Evolutionary conservation across 2,329 filamentous ascomycete genomes (phyloP).

Genomic region (Verticillium tricorpus): DNA sequence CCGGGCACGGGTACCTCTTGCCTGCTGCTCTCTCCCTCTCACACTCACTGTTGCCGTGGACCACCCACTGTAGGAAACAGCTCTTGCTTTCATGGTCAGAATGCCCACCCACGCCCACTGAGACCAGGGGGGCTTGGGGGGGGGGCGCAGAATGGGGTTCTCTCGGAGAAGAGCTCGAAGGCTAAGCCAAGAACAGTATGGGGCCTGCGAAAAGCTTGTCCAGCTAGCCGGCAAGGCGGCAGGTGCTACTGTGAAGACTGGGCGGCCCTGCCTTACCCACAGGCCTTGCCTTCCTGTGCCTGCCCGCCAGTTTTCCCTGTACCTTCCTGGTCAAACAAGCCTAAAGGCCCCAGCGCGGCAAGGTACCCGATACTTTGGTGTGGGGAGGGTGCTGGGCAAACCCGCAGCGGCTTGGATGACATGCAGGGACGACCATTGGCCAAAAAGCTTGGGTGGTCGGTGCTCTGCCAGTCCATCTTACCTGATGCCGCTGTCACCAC

Average conservation of each 20-base stretch:
- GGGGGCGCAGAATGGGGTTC: neutral
- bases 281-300: neutral
- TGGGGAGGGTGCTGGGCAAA: neutral
- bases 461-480: neutral
- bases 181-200: neutral
- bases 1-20: neutral
- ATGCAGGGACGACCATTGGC: neutral
- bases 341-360: neutral
- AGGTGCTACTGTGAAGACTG: neutral
- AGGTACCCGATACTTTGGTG: neutral
- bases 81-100: neutral
- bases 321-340: neutral
- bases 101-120: neutral
- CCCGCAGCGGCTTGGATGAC: neutral
- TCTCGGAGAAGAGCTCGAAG: neutral
- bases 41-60: neutral
- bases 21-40: no score
- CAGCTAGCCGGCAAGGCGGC: neutral
- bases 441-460: neutral
- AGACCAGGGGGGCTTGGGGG: neutral
- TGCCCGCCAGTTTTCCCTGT: neutral
- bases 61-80: neutral
- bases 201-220: neutral
- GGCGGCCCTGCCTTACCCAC: neutral
- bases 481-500: neutral